These are phyloP conservation scores for Cystofilobasidium ferigula DNA, from an alignment of 768 basidiomycete species.

Conservation along the genomic window DNA sequence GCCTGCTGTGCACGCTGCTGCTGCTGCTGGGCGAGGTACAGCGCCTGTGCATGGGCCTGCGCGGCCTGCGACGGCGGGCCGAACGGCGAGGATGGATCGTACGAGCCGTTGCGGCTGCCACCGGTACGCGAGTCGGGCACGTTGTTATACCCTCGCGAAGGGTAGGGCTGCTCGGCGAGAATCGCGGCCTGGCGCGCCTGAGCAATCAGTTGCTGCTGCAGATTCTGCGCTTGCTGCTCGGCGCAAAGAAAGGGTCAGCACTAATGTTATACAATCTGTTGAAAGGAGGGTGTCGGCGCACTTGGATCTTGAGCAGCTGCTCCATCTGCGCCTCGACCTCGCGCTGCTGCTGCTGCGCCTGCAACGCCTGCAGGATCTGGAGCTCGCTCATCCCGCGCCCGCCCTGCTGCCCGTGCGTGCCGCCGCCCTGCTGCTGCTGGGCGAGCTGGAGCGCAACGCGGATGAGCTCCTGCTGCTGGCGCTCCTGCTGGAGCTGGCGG, in stretches of 20 bases:
- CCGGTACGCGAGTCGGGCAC: too few relatives aligned
- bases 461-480: conserved; percentile 24
- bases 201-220: conserved; percentile 25
- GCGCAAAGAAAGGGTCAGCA: neutral
- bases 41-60: conserved; percentile 21
- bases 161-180: conserved; percentile 20
- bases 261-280: too few relatives aligned
- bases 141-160: neutral
- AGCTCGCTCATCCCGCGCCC: conserved; percentile 15
- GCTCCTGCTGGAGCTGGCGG: conserved; percentile 10
- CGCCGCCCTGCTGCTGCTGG: conserved; percentile 14
- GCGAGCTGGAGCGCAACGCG: conserved; percentile 15
- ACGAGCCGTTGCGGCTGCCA: neutral
- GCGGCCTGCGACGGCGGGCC: neutral
- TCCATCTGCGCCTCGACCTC: conserved; percentile 24
- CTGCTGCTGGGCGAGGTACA: neutral
- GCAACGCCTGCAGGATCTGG: conserved; percentile 25
- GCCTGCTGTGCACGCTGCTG: conserved; percentile 5
- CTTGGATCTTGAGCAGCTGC: conserved; percentile 24
- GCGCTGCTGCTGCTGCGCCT: conserved; percentile 21
- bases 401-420: neutral
- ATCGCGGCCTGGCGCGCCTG: conserved; percentile 22
- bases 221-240: conserved; percentile 24
- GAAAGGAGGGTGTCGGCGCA: neutral
- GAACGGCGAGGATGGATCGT: too few relatives aligned